Evolutionary conservation across 495 filamentous ascomycete genomes (phyloP), one percentile per base, ranked within the genome.

Genomic region (Penicillium riverlandense): DNA sequence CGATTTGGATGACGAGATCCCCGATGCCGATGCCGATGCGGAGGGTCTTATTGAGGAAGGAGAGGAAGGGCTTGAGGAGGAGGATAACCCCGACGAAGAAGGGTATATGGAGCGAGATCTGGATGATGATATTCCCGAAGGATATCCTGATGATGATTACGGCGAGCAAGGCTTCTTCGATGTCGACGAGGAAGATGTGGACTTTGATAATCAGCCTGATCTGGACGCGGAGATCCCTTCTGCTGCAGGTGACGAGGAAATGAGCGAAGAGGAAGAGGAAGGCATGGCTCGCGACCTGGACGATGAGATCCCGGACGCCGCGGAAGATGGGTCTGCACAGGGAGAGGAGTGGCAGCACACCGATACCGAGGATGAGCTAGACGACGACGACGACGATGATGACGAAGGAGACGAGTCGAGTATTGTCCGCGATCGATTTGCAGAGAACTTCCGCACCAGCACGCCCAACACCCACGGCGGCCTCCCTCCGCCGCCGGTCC

Each of bases 351-450:
- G 70, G 70, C 70, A 74, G 47, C 88, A 95, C 54, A 95, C 88
- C 14, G 88, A 95, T 64, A 88, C 86, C 7, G 87, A 91, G 50
- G 76, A 74, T n/a, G 80, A 83, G 44, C 62, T 85, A 14, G 76
- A 76, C 29, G 71, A 72, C 22, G 62, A 67, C 6, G 59, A 65
- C 16, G 62, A n/a, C n/a, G n/a, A n/a, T n/a, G n/a, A 68, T 8
- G 57, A 68, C 9, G 66, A 67, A 3, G 52, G 60, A 11, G 51
- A 59, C n/a, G 53, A 59, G 28, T 37, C 57, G n/a, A 59, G 54
- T 48, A 54, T 57, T 30, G 38, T 58, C 5, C 58, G 57, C 29
- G 45, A 55, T 13, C 55, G 50, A 7, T 61, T 63, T 35, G 38
- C 47, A 5, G 52, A 61, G 37, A 58, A 57, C 37, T 58, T 66